Evolutionary conservation across 2,329 filamentous ascomycete species (phyloP).

Genomic region (Cladorrhinum sp.): DNA sequence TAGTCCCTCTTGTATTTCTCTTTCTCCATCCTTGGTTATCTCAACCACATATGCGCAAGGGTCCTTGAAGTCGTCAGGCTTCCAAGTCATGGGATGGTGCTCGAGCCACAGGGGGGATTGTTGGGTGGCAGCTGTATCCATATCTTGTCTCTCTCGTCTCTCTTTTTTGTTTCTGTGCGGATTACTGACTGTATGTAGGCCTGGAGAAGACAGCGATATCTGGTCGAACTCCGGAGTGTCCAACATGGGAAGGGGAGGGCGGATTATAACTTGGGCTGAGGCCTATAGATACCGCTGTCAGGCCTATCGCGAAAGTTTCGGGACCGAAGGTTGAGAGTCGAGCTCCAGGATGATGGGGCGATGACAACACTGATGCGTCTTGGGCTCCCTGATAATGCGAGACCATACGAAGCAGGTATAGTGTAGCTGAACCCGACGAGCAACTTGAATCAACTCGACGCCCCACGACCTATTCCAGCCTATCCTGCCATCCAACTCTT

Average conservation of each 20-base stretch:
- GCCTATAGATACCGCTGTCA: neutral
- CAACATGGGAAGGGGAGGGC: neutral
- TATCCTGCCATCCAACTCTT: neutral
- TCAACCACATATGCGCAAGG: conserved; percentile 5
- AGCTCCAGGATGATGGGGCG: neutral
- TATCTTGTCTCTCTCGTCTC: neutral
- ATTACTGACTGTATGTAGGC: no score
- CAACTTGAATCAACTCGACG: neutral
- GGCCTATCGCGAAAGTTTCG: neutral
- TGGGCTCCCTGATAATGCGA: neutral
- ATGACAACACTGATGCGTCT: neutral
- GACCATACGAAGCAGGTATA: neutral
- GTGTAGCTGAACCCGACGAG: neutral
- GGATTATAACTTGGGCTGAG: neutral
- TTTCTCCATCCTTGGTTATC: conserved; percentile 3
- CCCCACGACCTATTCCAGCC: neutral
- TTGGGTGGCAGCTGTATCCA: neutral
- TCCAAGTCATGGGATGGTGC: conserved; percentile 19
- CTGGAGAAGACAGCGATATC: no score
- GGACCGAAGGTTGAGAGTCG: neutral
- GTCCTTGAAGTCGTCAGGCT: conserved; percentile 6
- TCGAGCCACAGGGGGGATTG: neutral
- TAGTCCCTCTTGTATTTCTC: conserved; percentile 17
- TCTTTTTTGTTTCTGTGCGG: neutral
- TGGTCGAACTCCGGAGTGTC: no score